Conservation (phyloP, 257 asterid species). For the Oldenlandia corymbosa region DNA sequence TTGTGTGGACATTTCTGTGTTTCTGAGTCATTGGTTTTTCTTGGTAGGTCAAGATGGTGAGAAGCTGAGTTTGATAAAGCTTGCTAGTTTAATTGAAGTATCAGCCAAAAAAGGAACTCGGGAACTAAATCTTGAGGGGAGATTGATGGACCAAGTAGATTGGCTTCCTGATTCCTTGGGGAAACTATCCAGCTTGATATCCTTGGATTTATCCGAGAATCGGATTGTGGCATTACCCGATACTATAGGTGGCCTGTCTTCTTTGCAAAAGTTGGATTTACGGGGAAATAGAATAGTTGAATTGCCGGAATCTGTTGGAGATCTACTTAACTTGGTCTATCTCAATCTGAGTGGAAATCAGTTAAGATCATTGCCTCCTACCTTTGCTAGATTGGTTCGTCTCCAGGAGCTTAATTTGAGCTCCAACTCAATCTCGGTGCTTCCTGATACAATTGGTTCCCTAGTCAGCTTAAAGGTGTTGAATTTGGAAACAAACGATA, state of each 20-base stretch:
- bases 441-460: constrained; percentile 72
- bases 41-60: constrained; percentile 75
- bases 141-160: constrained; percentile 67
- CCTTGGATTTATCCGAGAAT: constrained; percentile 73
- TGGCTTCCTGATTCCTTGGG: constrained; percentile 97
- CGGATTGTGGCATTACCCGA: constrained; percentile 58
- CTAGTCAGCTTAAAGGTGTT: constrained; percentile 56
- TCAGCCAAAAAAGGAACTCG: constrained; percentile 68
- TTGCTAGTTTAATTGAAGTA: constrained; percentile 74
- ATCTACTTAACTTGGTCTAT: constrained; percentile 57
- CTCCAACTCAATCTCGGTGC: constrained; percentile 58
- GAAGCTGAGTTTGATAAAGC: constrained; percentile 66
- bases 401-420: constrained; percentile 78
- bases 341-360: constrained; percentile 72
- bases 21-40: constrained; percentile 11
- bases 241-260: constrained; percentile 56
- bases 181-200: constrained; percentile 59
- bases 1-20: background rate
- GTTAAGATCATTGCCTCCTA: constrained; percentile 52
- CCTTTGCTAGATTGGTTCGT: constrained; percentile 43
- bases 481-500: constrained; percentile 63
- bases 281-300: constrained; percentile 47
- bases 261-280: constrained; percentile 60
- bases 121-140: constrained; percentile 52
- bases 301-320: constrained; percentile 67